phyloP scores from a whole-genome alignment of 441 rosid species.

The Omphalea diandra region DNA sequence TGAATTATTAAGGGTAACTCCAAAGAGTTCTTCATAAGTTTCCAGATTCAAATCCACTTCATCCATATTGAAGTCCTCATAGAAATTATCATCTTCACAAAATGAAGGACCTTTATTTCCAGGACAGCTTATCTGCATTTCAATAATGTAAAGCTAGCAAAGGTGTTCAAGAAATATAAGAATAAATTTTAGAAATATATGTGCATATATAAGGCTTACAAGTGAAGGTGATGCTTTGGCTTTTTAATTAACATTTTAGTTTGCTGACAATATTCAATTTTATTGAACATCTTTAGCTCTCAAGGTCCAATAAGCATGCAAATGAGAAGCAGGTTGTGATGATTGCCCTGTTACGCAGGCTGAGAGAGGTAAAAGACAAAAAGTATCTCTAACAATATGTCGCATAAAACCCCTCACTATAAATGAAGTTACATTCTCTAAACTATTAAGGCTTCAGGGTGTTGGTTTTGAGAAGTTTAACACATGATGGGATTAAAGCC shows the following conservation, averaged over 20 bases:
- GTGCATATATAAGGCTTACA: background rate
- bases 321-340: background rate
- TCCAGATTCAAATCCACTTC: conserved; percentile 86
- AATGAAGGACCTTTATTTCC: conserved; percentile 42
- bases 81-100: conserved; percentile 66
- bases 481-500: background rate
- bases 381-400: background rate
- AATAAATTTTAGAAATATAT: background rate
- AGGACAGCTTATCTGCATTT: conserved; percentile 49
- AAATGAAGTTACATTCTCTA: background rate
- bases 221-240: background rate
- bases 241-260: background rate
- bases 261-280: background rate
- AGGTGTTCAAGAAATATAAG: conserved; percentile 24
- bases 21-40: conserved; percentile 96
- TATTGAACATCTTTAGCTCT: no score
- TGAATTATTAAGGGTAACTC: conserved; percentile 70
- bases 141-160: conserved; percentile 21
- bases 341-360: background rate
- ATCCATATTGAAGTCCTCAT: conserved; percentile 77
- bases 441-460: background rate
- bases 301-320: no score
- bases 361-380: background rate
- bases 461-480: background rate
- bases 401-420: background rate